Evolutionary conservation across 495 filamentous ascomycete genomes (phyloP).

Genomic region (Venustampulla echinocandica): DNA sequence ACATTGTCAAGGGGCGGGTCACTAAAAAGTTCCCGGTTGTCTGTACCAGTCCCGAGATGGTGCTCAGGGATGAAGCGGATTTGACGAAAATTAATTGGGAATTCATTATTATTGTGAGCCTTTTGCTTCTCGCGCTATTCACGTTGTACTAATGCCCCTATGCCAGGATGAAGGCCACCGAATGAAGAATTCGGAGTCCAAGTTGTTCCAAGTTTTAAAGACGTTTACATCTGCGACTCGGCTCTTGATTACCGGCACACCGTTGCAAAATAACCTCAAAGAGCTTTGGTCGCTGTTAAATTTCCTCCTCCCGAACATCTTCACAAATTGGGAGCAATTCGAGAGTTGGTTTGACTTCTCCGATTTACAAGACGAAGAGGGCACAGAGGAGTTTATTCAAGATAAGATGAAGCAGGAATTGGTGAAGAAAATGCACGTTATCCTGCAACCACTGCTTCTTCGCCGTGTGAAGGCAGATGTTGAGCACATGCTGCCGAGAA

Average conservation of each 20-base stretch:
- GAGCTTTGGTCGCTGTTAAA: constrained; percentile 94
- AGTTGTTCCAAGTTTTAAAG: constrained; percentile 78
- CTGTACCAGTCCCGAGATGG: constrained; percentile 91
- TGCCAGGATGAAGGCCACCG: constrained; percentile 85
- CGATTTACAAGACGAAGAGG: constrained; percentile 65
- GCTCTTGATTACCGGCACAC: constrained; percentile 89
- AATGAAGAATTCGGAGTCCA: constrained; percentile 93
- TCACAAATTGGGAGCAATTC: constrained; percentile 80
- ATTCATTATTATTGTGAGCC: constrained; percentile 84
- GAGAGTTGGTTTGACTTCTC: constrained; percentile 96
- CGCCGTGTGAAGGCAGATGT: constrained; percentile 90
- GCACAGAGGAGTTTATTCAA: constrained; percentile 60
- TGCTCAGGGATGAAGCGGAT: constrained; percentile 77
- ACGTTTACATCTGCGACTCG: constrained; percentile 83
- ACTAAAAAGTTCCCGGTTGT: constrained; percentile 74
- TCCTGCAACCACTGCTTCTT: constrained; percentile 85
- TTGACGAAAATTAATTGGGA: constrained; percentile 82
- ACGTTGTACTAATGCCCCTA: constrained; percentile 1
- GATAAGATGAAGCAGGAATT: constrained; percentile 75
- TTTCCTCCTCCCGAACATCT: constrained; percentile 87
- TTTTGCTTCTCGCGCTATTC: not conserved
- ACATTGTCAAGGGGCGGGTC: constrained; percentile 42
- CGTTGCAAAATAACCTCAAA: constrained; percentile 89
- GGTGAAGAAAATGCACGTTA: constrained; percentile 81
- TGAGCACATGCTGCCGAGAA: constrained; percentile 79